These are phyloP conservation scores for Chaetomiaceae sp. DNA, from an alignment of 2,329 filamentous ascomycete genomes.

Conservation along the genomic window DNA sequence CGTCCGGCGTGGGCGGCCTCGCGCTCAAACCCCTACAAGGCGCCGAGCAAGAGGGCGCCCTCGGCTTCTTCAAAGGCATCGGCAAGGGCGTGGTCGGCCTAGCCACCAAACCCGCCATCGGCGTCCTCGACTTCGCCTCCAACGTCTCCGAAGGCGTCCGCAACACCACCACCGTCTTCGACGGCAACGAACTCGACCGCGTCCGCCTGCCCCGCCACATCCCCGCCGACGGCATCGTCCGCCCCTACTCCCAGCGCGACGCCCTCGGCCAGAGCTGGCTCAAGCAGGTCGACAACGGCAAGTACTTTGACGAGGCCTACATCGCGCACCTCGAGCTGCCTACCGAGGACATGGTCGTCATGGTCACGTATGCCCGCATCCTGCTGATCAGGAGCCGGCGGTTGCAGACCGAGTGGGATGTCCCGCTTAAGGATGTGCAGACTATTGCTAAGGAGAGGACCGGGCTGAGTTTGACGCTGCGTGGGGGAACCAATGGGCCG, in stretches of 20 bases:
- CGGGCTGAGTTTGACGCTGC: constrained; percentile 80
- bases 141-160: constrained; percentile 96
- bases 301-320: constrained; percentile 96
- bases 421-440: constrained; percentile 90
- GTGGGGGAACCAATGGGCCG: constrained; percentile 87
- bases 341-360: constrained; percentile 79
- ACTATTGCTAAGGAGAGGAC: constrained; percentile 96
- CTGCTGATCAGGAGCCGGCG: constrained; percentile 84
- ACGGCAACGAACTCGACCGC: constrained; percentile 87
- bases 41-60: constrained; percentile 87
- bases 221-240: constrained; percentile 84
- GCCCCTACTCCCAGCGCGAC: constrained; percentile 90
- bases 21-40: constrained; percentile 92
- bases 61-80: constrained; percentile 95
- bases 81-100: constrained; percentile 91
- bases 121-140: constrained; percentile 92
- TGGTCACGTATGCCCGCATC: constrained; percentile 84
- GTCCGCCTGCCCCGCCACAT: constrained; percentile 93
- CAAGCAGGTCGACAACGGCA: constrained; percentile 95
- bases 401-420: constrained; percentile 90
- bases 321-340: constrained; percentile 93
- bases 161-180: constrained; percentile 98
- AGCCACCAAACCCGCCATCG: constrained; percentile 95
- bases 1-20: constrained; percentile 88
- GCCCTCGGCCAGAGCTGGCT: constrained; percentile 97